Conservation (phyloP, 164 flowering plant species). For the Pachysandra terminalis region DNA sequence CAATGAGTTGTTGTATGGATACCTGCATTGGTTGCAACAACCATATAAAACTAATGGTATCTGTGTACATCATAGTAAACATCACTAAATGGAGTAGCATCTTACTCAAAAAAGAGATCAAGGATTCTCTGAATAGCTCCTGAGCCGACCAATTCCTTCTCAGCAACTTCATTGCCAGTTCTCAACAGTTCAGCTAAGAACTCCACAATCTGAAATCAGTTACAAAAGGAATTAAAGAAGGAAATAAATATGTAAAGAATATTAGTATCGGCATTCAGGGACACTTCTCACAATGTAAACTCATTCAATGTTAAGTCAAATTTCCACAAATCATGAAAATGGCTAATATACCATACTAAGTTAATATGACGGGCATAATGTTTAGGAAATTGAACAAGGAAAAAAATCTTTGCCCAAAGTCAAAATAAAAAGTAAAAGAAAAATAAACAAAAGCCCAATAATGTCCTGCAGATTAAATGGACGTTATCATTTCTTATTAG, state of each 20-base stretch:
- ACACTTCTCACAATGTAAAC: background rate
- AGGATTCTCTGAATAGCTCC: slow-evolving; percentile 69
- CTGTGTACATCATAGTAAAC: background rate
- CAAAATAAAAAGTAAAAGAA: too few relatives aligned
- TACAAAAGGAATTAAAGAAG: background rate
- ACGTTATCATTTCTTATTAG: too few relatives aligned
- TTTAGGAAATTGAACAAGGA: too few relatives aligned
- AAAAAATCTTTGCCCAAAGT: too few relatives aligned
- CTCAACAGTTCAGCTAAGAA: slow-evolving; percentile 70
- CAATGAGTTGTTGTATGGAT: slow-evolving; percentile 82
- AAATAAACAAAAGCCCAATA: too few relatives aligned
- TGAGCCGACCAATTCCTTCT: slow-evolving; percentile 63
- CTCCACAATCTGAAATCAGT: slow-evolving; percentile 65
- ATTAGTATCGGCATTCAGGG: background rate
- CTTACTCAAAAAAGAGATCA: slow-evolving; percentile 88
- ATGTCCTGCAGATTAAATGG: too few relatives aligned
- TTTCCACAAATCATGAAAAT: too few relatives aligned
- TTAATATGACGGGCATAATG: too few relatives aligned
- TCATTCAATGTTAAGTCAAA: background rate
- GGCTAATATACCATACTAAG: too few relatives aligned
- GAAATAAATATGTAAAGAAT: background rate
- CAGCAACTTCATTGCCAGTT: slow-evolving; percentile 72
- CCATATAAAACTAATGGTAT: background rate
- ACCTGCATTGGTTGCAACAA: slow-evolving; percentile 47
- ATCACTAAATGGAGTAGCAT: slow-evolving; percentile 1